Base-by-base conservation (phyloP, 768 basidiomycete species). In the Mycena amicta region DNA sequence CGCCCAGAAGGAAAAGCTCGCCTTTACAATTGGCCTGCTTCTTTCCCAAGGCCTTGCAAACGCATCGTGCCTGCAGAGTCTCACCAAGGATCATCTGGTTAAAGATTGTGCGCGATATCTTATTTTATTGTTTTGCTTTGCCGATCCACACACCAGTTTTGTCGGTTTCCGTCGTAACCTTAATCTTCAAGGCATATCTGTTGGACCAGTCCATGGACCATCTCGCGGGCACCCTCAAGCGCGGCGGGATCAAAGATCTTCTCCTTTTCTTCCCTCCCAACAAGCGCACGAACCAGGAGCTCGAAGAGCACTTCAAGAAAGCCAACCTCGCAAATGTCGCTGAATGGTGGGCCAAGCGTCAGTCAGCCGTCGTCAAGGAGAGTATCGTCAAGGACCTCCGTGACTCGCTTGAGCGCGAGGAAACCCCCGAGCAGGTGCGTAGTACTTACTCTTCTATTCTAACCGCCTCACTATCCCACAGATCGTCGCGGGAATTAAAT, bases 281-380 rank as follows among this genome's bases (percentile, higher is more conserved):
- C 73, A 92, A 88, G 72, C 86, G 92, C 58, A 85, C 88, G 49
- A 80, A 81, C 64, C 85, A 88, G 67, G 71, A 78, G 40, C 80
- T 98, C 50, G 93, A 95, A 65, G 88, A 90, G 5, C 88, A 94
- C 70, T 97, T 98, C 82, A 91, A 84, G 75, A 83, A 85, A 56
- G 89, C 86, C 58, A 87, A 85, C 20, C 78, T 97, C 20, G 75
- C 86, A 20, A 85, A 87, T 65, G 84, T 98, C 41, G 88, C 91
- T 2, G 96, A 98, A 16, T 98, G 93, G 93, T 98, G 91, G 83
- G 85, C 86, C 46, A 97, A 95, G 82, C 89, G 87, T 71, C 92
- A 94, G 70, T 87, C 87, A 59, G 87, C 87, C 55, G 84, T 88
- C 57, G 85, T 92, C 64, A 94, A 90, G 72, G 92, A 95, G 57